phyloP scores from a whole-genome alignment of 2,329 filamentous ascomycete genomes.

The Fragosphaeria purpurea region DNA sequence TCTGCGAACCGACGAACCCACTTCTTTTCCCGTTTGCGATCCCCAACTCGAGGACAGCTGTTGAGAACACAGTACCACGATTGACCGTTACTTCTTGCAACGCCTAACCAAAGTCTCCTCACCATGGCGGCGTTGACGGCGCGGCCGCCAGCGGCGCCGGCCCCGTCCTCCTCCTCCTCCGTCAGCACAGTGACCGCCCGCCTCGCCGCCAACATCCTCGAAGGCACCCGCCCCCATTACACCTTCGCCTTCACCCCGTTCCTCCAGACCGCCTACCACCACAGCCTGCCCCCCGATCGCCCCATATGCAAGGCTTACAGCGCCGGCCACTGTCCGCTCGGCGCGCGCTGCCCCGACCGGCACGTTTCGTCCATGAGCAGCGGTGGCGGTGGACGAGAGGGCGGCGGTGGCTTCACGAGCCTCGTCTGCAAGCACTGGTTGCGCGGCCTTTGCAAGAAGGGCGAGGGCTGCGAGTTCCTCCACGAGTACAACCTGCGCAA shows the following conservation, averaged over 20 bases:
- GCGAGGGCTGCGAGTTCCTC: conserved; percentile 90
- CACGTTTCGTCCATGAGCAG: conserved; percentile 40
- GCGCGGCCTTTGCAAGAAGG: conserved; percentile 94
- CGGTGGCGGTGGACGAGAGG: conserved; percentile 21
- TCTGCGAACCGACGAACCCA: no score
- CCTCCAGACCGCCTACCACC: conserved; percentile 71
- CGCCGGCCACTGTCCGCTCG: conserved; percentile 77
- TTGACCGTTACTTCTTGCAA: no score
- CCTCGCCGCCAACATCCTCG: no score
- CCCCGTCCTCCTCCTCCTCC: no score
- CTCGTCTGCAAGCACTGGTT: conserved; percentile 99
- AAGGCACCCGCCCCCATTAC: conserved; percentile 21
- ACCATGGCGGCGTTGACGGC: no score
- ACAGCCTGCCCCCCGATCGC: conserved; percentile 67
- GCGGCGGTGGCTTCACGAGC: conserved; percentile 53
- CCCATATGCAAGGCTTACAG: conserved; percentile 75
- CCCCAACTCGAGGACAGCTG: no score
- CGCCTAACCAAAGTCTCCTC: no score
- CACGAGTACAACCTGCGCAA: conserved; percentile 98
- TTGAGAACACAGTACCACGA: no score
- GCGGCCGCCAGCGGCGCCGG: no score
- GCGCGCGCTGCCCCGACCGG: conserved; percentile 74
- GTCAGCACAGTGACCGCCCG: no score
- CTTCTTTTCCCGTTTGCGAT: no score
- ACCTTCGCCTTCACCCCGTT: conserved; percentile 81